A percentile compares a stretch with the other conserved stretches of the same genome.
phyloP scores from a whole-genome alignment of 371 early-diverging fungal species.

The Phascolomyces articulosus region DNA sequence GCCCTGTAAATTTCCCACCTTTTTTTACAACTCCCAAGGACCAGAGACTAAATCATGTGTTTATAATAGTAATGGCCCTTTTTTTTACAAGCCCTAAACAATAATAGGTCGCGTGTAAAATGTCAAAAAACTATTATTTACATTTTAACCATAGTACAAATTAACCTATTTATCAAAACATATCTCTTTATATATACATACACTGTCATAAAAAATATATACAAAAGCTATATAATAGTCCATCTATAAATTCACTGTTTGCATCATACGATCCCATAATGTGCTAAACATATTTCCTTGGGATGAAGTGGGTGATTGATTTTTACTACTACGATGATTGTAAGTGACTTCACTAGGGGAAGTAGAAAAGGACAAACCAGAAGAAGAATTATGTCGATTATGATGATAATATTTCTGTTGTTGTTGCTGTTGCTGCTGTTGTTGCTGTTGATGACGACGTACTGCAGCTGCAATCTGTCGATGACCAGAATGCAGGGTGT shows the following conservation, averaged over 20 bases:
- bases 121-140: neutral
- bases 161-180: too few species aligned
- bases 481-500: neutral
- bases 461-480: neutral
- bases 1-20: too few species aligned
- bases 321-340: too few species aligned
- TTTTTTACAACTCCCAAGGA: too few species aligned
- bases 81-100: neutral
- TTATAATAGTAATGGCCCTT: neutral
- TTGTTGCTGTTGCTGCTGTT: neutral
- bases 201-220: neutral
- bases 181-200: conserved; percentile 1
- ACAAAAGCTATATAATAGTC: conserved; percentile 2
- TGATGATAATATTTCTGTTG: neutral
- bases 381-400: neutral
- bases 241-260: neutral
- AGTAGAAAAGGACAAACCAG: too few species aligned
- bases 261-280: conserved; percentile 16
- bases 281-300: neutral
- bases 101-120: neutral
- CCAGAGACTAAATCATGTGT: neutral
- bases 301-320: neutral
- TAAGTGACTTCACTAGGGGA: too few species aligned
- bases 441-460: conserved; percentile 4
- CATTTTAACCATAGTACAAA: conserved; percentile 1